Percentiles rank a stretch among this genome's conserved stretches.
Evolutionary conservation across 1,284 basidiomycete genomes (phyloP).

Genomic region (Porphyrellus sp.): DNA sequence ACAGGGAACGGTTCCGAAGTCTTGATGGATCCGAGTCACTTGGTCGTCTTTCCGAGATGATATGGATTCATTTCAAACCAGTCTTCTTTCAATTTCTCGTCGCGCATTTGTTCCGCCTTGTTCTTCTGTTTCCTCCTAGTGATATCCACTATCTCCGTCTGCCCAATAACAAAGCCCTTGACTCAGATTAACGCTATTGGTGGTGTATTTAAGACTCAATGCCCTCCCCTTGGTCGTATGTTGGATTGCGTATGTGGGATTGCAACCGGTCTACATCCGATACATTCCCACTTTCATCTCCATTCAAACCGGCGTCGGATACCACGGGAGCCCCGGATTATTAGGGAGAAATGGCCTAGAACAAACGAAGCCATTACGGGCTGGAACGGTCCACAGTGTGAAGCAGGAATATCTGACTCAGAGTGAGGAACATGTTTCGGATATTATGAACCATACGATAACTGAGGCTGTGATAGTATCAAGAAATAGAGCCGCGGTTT

Average conservation of each 20-base stretch:
- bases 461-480: background rate
- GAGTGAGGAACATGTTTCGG: background rate
- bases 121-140: too few relatives aligned
- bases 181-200: too few relatives aligned
- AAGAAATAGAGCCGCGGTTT: background rate
- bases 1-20: too few relatives aligned
- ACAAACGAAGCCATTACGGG: too few relatives aligned
- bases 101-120: background rate
- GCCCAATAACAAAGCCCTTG: too few relatives aligned
- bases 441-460: background rate
- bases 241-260: too few relatives aligned
- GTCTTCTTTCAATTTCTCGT: background rate
- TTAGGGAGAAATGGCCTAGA: too few relatives aligned
- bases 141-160: too few relatives aligned
- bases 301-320: background rate
- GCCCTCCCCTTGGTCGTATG: too few relatives aligned
- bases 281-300: background rate
- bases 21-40: too few relatives aligned
- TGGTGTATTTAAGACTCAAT: background rate
- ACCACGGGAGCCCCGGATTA: too few relatives aligned
- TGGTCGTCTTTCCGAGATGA: background rate
- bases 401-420: background rate
- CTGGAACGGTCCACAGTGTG: too few relatives aligned
- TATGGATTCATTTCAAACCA: constrained; percentile 4
- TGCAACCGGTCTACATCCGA: background rate